Base-by-base conservation (phyloP, 2,329 filamentous ascomycete species). In the Fusarium guadeloupense region DNA sequence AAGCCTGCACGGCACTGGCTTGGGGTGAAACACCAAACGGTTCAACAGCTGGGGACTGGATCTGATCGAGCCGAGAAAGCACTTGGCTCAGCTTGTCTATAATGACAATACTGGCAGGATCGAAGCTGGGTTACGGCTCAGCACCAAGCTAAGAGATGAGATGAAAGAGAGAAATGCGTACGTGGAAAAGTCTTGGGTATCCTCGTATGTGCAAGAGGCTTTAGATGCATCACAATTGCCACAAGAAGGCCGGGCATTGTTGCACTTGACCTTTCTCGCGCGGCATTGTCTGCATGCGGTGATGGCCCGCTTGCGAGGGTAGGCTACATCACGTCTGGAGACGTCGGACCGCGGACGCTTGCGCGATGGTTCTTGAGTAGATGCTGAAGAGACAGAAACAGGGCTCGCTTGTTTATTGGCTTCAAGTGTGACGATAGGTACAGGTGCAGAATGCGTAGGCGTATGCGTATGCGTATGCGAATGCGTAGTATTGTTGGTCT, bases 201-300 rank as follows among this genome's bases (percentile, higher is more conserved):
- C 31, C 17, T 34, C 31, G 9, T 34, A 34, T 5, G n/a, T 10
- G n/a, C 31, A 34, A 10, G 16, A 34, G 2, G 31, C 31, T 16
- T 34, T 34, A 9, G 31, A 34, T 1, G 31, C 31, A 19, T 34
- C 31, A 19, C 54, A 57, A 21, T 39, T 57, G 7, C 54, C 54
- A n/a, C 54, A 57, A 10, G 33, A 9, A 8, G 54, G 54, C 4
- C 54, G 42, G 8, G 47, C 31, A 38, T 57, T 57, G 33, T 57
- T 57, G 37, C 54, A 57, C 17, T 57, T 57, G 30, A 57, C 33
- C 42, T 57, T 57, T 19, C 54, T 41, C 19, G 42, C 48, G 14
- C 54, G 54, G 7, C 54, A 57, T 23, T 47, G 54, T 12, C 42
- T 43, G 35, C 54, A 57, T 9, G 54, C 54, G 9, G 47, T 31